Evolutionary conservation across 2,329 filamentous ascomycete species (phyloP), one percentile per base, ranked within the genome.

Genomic region (Penicillium sp.): DNA sequence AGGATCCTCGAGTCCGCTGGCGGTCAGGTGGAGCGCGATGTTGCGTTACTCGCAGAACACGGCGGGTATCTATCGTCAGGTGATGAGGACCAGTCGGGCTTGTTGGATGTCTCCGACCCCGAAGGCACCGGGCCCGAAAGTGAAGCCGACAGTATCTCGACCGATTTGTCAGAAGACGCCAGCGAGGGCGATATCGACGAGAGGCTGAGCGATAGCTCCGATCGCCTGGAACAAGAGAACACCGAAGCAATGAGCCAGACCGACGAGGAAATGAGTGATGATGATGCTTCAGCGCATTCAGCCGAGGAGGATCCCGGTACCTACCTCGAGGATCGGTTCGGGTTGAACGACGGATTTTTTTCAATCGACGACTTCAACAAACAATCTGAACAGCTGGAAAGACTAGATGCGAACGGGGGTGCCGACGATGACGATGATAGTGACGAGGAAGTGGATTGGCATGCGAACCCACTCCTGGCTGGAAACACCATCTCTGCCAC

Each of bases 321-420:
- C 33, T 85, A 86, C 52, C 74, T 83, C 7, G 78, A 84, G 59
- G 90, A 97, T 63, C 83, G 84, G 3, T 79, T 93, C 64, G 89
- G 90, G 6, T 81, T 98, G 28, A 97, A 98, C 64, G 93, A 98
- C 65, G 92, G 90, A 4, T 98, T 98, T 75, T 98, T 98, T 74
- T 95, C 89, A 13, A 92, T 98, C 62, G 91, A 97, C 63, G 84
- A 95, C 52, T 98, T 98, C 80, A 98, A 98, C 77, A 89, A 86
- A 66, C 88, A 95, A 66, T 89, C 90, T 1, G 89, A 95, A 63
- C 87, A 86, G 66, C 83, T 96, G 42, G 93, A 98, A 70, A 83
- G 88, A 56, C 87, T 90, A 68, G 92, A 97, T 67, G 81, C 81
- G 25, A 79, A 81, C 55, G 89, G 87, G 25, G 88, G 92, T 58